Percentiles rank a stretch among this genome's conserved stretches.
Conservation (phyloP, 2,329 filamentous ascomycete genomes). For the Magnaporthiopsis rhizophila region DNA sequence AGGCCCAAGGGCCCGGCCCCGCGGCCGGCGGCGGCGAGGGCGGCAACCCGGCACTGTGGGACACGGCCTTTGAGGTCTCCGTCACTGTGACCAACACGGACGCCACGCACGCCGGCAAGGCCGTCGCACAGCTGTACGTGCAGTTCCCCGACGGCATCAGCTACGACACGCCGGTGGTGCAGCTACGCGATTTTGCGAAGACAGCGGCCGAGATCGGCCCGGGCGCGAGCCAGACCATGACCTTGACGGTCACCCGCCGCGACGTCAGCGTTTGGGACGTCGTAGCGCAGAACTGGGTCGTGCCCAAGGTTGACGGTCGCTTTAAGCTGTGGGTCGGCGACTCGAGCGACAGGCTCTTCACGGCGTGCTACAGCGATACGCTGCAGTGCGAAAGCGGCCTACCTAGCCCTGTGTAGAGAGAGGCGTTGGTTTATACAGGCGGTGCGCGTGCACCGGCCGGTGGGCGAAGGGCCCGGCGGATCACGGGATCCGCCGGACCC, state of each 20-base stretch:
- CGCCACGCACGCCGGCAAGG: conserved; percentile 16
- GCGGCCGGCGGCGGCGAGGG: conserved; percentile 57
- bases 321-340: conserved; percentile 38
- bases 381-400: conserved; percentile 26
- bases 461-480: too few species aligned
- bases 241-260: conserved; percentile 29
- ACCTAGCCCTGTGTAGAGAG: conserved; percentile 26
- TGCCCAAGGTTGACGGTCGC: conserved; percentile 29
- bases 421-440: neutral
- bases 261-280: conserved; percentile 43
- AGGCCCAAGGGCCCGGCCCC: conserved; percentile 28
- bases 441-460: too few species aligned
- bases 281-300: conserved; percentile 38
- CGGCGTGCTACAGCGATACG: conserved; percentile 32
- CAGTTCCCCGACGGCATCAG: conserved; percentile 20
- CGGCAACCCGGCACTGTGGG: conserved; percentile 56
- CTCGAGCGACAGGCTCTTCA: conserved; percentile 30
- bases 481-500: too few species aligned
- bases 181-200: conserved; percentile 29
- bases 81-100: conserved; percentile 42
- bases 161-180: conserved; percentile 26
- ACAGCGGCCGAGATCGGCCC: conserved; percentile 18
- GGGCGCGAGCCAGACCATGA: conserved; percentile 21
- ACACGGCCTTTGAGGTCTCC: conserved; percentile 34
- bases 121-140: conserved; percentile 25